Percentiles rank a stretch among this genome's conserved stretches.
phyloP scores from a whole-genome alignment of 345 rosid genomes.

The Durio zibethinus region DNA sequence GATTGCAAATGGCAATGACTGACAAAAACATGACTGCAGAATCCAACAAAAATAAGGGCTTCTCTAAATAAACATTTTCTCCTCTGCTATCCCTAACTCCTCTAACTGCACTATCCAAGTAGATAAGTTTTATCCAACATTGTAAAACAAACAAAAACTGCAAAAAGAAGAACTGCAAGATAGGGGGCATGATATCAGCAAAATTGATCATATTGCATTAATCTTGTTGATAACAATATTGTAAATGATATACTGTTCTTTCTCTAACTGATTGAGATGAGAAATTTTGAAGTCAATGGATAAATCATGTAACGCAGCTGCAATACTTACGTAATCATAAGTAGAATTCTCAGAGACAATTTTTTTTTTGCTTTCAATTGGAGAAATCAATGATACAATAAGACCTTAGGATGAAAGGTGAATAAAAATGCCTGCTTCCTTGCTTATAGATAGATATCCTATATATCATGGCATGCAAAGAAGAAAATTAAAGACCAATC shows the following conservation, averaged over 20 bases:
- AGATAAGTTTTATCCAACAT: constrained; percentile 10
- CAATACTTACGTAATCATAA: not conserved
- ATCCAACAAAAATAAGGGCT: constrained; percentile 17
- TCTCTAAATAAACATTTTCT: not conserved
- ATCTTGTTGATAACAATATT: not conserved
- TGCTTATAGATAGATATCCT: not conserved
- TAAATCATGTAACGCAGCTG: not conserved
- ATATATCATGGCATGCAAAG: not conserved
- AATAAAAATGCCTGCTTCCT: not conserved
- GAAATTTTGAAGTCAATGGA: not conserved
- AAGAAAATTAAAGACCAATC: not conserved
- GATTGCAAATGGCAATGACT: constrained; percentile 6
- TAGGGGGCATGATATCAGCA: constrained; percentile 5
- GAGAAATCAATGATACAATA: not conserved
- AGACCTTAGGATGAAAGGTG: not conserved
- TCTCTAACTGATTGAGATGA: not conserved
- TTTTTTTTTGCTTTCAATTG: not conserved
- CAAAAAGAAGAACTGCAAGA: not conserved
- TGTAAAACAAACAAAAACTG: not conserved
- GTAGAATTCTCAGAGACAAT: not conserved
- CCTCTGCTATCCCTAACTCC: not conserved
- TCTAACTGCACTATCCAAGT: not conserved
- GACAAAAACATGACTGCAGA: constrained; percentile 8
- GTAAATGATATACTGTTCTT: not conserved
- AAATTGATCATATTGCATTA: not conserved